phyloP scores from a whole-genome alignment of 2,329 filamentous ascomycete genomes.

The Thermoascus crustaceus region DNA sequence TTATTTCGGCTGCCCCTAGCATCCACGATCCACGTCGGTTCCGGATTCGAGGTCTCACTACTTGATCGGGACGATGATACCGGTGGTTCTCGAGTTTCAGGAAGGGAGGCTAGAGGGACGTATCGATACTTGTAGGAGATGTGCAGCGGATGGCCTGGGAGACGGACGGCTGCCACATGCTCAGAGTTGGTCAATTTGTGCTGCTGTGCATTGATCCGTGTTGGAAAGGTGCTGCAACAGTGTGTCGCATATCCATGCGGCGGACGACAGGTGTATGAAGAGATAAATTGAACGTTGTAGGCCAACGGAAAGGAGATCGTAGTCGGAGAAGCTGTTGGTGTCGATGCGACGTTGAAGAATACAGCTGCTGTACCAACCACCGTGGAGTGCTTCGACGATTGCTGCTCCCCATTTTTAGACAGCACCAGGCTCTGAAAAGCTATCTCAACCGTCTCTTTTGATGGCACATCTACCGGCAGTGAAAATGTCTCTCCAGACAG shows the following conservation, averaged over 20 bases:
- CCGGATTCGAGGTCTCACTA: conserved; percentile 2
- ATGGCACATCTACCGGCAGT: conserved; percentile 26
- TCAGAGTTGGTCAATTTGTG: background rate
- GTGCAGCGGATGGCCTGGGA: conserved; percentile 33
- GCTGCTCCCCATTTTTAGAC: conserved; percentile 12
- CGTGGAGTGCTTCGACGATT: conserved; percentile 9
- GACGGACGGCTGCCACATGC: conserved; percentile 11
- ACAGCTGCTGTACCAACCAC: conserved; percentile 18
- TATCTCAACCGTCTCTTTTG: conserved; percentile 12
- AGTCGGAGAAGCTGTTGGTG: conserved; percentile 5
- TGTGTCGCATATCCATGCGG: conserved; percentile 27
- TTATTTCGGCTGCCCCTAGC: conserved; percentile 26
- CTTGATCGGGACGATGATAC: conserved; percentile 6
- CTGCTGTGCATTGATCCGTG: conserved; percentile 1
- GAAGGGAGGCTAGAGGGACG: conserved; percentile 20
- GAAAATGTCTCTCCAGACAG: conserved; percentile 31
- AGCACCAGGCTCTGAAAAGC: conserved; percentile 19
- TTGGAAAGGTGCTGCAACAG: background rate
- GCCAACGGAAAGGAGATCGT: conserved; percentile 33
- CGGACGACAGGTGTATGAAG: conserved; percentile 46
- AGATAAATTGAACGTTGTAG: conserved; percentile 47
- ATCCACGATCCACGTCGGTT: conserved; percentile 27
- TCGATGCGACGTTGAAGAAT: conserved; percentile 15
- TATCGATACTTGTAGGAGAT: conserved; percentile 25
- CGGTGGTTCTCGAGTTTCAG: conserved; percentile 12